Conservation (phyloP, 805 yeast species). For the Suhomyces pyralidae region DNA sequence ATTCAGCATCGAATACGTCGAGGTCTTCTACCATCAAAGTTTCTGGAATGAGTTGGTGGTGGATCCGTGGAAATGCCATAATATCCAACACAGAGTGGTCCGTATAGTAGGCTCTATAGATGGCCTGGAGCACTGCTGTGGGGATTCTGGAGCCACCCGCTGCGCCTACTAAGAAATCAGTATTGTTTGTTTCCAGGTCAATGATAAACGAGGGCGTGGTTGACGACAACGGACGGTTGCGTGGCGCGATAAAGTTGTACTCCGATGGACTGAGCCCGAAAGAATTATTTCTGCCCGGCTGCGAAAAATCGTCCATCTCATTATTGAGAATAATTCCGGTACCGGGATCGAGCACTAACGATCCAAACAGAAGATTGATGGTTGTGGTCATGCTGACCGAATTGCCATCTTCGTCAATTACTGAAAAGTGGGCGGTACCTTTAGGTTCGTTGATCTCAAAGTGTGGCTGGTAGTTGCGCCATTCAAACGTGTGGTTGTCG, state of each 20-base stretch:
- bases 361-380: slow-evolving; percentile 79
- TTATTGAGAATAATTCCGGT: slow-evolving; percentile 86
- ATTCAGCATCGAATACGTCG: slow-evolving; percentile 33
- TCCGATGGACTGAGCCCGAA: slow-evolving; percentile 80
- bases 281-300: slow-evolving; percentile 65
- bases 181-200: slow-evolving; percentile 25
- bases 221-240: slow-evolving; percentile 81
- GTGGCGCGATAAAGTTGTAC: slow-evolving; percentile 73
- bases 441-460: slow-evolving; percentile 77
- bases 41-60: slow-evolving; percentile 87
- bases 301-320: slow-evolving; percentile 93
- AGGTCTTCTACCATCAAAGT: slow-evolving; percentile 57
- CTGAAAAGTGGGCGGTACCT: slow-evolving; percentile 87
- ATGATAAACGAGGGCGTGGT: slow-evolving; percentile 71
- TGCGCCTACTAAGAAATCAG: slow-evolving; percentile 78
- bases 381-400: slow-evolving; percentile 90
- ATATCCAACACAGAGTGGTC: slow-evolving; percentile 60
- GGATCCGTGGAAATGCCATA: slow-evolving; percentile 77
- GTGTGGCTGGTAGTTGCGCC: slow-evolving; percentile 76
- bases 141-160: slow-evolving; percentile 92
- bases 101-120: slow-evolving; percentile 62
- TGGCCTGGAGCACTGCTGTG: slow-evolving; percentile 79
- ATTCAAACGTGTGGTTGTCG: slow-evolving; percentile 54
- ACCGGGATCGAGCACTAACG: slow-evolving; percentile 69
- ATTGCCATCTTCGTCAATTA: slow-evolving; percentile 70